These are phyloP conservation scores for Escovopsis sp. DNA, from an alignment of 2,329 filamentous ascomycete genomes.

Conservation along the genomic window DNA sequence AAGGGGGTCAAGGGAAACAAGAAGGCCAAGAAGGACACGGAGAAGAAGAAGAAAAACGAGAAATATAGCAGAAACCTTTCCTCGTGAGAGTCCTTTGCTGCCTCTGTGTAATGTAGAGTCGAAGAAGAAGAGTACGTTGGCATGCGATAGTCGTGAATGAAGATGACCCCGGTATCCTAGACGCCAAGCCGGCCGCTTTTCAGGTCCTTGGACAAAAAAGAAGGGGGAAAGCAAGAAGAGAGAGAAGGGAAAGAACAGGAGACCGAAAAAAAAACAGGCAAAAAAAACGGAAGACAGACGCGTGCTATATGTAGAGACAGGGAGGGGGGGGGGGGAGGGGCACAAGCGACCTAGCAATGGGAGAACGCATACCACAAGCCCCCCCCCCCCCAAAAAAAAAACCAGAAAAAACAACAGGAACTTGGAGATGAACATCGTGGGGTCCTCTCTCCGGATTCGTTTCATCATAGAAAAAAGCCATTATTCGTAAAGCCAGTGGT, in stretches of 20 bases:
- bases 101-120: constrained; percentile 1
- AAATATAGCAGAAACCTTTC: no score
- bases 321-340: no score
- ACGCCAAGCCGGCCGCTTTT: constrained; percentile 1
- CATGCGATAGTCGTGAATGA: background rate
- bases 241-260: background rate
- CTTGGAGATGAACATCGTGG: background rate
- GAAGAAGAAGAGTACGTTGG: background rate
- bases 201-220: background rate
- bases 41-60: constrained; percentile 1
- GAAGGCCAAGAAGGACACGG: background rate
- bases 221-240: background rate
- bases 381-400: background rate
- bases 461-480: no score
- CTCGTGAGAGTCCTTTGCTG: constrained; percentile 5
- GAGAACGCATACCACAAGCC: background rate
- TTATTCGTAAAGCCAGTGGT: no score
- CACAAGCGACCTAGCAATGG: no score
- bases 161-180: constrained; percentile 1
- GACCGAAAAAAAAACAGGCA: background rate
- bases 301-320: no score
- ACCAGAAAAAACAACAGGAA: background rate
- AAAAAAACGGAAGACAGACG: background rate
- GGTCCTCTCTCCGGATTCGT: no score
- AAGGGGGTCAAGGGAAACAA: background rate